These are phyloP conservation scores for Trichoderma guizhouense DNA, from an alignment of 2,329 filamentous ascomycete species.

Conservation along the genomic window DNA sequence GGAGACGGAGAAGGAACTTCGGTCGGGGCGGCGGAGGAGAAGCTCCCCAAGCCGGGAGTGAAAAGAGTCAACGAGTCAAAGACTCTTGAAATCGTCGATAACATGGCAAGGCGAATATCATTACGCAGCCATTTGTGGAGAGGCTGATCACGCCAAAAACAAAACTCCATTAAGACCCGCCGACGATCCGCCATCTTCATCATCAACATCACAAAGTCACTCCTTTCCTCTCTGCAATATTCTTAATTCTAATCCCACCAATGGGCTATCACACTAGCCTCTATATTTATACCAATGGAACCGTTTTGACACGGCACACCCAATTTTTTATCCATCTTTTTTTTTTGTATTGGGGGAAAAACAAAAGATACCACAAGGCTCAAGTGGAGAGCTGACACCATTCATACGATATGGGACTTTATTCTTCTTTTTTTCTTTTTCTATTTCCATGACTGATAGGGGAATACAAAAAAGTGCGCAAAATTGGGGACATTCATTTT, in stretches of 20 bases:
- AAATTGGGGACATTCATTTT: slow-evolving; percentile 7
- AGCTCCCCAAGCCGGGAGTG: slow-evolving; percentile 35
- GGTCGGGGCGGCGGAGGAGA: slow-evolving; percentile 49
- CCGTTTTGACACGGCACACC: neutral
- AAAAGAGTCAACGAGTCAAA: neutral
- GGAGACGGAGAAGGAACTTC: slow-evolving; percentile 58
- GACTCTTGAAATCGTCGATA: neutral
- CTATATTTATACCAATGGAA: neutral
- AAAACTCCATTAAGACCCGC: neutral
- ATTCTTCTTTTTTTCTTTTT: neutral
- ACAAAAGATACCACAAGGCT: slow-evolving; percentile 3
- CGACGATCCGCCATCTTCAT: neutral
- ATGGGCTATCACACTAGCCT: neutral
- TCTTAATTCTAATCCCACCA: slow-evolving; percentile 9
- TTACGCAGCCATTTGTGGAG: slow-evolving; percentile 4
- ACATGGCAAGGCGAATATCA: neutral
- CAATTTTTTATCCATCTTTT: neutral
- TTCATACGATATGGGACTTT: neutral
- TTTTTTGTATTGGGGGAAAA: neutral
- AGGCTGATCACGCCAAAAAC: neutral
- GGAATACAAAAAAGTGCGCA: slow-evolving; percentile 5
- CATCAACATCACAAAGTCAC: neutral
- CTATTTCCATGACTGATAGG: neutral
- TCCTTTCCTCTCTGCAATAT: neutral
- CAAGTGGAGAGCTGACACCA: slow-evolving; percentile 10